Evolutionary conservation across 2,329 filamentous ascomycete genomes (phyloP), one percentile per base, ranked within the genome.

Genomic region (Remersonia thermophila): DNA sequence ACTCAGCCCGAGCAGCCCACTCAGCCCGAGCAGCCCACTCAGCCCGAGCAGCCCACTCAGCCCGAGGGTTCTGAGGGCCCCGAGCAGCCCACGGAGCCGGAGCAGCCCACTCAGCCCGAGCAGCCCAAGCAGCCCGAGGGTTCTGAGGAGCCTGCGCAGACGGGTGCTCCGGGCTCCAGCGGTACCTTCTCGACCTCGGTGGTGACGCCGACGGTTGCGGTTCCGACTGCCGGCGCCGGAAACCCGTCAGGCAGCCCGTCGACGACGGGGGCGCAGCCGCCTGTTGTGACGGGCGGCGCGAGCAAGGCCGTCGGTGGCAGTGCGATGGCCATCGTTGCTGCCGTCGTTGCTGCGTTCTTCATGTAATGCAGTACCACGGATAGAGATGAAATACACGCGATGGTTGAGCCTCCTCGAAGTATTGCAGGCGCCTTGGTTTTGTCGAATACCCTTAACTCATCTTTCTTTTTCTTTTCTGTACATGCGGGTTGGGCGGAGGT

Each of bases 201-300:
- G 16, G 20, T 27, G 28, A 28, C 27, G 27, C 29, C 30, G 15
- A 36, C 32, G 7, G 34, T 45, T 27, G 38, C 42, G 10, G 32
- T 39, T n/a, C 30, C 34, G 33, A 18, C 37, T 2, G 33, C 33
- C 12, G 35, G 30, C 3, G 31, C 27, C 25, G 14, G 4, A 11
- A 9, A 14, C 14, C 12, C 32, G 11, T 14, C 15, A 14, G 10
- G 16, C 18, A 18, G 32, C 11, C 17, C n/a, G n/a, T n/a, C 38
- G 11, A 31, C 25, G n/a, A 17, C 23, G 14, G 11, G 26, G 17
- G 17, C 15, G 33, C 10, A 7, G 7, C 15, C 35, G 15, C 35
- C 36, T 8, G 36, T 42, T 25, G 30, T 18, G 12, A 35, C 38
- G 10, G 32, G 5, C 3, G 44, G 42, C 5, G 42, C 36, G 27